Base-by-base conservation (phyloP, 1,284 basidiomycete species). In the Ustilago sp. region DNA sequence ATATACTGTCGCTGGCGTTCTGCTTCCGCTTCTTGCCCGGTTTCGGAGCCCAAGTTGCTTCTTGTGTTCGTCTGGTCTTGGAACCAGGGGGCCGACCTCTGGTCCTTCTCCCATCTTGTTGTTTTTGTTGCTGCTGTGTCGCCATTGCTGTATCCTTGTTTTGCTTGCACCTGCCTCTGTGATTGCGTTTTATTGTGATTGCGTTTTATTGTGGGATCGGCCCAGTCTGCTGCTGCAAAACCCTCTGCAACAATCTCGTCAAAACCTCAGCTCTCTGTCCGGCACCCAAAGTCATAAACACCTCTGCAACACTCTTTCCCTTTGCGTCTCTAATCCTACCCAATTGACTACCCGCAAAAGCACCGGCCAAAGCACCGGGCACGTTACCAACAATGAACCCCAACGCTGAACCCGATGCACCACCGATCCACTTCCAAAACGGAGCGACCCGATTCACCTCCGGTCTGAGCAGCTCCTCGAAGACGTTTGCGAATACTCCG, bases 171-270 rank as follows among this genome's bases (percentile, higher is more conserved):
- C 23, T 28, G 23, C 3, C 3, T 28, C 3, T 23, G 23, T 23
- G 23, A 23, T 23, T 23, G 23, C 23, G 23, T 23, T 23, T 23
- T 23, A 17, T 17, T 4, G 35, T 36, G 32, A 6, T 17, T 38
- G 15, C n/a, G 7, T 17, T 19, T 70, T 60, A 76, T 63, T 68
- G 68, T 28, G 68, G 64, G 2, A 61, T 54, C 15, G 74, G 47
- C n/a, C 63, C 61, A 13, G 65, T 72, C 57, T 77, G 75, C 56
- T 73, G 67, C 17, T 53, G 43, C 38, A 98, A 87, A 13, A 98
- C 93, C 87, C 98, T 97, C 86, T 93, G 88, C 1, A 95, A 94
- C 47, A 98, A 87, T 8, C 92, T 93, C 47, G 92, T 91, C 53
- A 98, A 87, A 76, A 98, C 80, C 47, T 85, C 92, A 41, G 95